phyloP scores from a whole-genome alignment of 768 basidiomycete species.

The Cubamyces sp. region DNA sequence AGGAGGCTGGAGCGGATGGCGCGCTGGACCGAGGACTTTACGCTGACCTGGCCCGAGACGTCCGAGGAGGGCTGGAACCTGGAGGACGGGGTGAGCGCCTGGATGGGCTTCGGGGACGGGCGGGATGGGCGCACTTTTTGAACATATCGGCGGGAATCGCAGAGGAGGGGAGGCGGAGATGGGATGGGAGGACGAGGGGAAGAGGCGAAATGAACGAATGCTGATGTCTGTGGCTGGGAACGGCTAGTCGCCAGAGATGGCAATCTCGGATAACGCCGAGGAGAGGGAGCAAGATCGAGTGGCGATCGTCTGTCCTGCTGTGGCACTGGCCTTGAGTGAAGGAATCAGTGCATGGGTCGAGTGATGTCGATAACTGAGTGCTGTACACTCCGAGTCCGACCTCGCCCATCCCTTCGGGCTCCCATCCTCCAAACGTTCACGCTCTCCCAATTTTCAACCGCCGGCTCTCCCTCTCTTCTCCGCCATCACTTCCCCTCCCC shows the following conservation, averaged over 20 bases:
- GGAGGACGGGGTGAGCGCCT: conserved; percentile 1
- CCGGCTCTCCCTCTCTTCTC: background rate
- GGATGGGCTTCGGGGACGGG: background rate
- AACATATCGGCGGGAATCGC: conserved; percentile 52
- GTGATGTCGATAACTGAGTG: too few species aligned
- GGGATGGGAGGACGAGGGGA: background rate
- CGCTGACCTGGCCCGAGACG: conserved; percentile 85
- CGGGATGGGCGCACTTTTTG: conserved; percentile 60
- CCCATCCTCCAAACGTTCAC: too few species aligned
- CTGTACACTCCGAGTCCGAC: too few species aligned
- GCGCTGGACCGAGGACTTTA: conserved; percentile 94
- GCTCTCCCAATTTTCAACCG: background rate
- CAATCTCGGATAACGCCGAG: background rate
- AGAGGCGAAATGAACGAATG: background rate
- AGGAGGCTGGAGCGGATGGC: conserved; percentile 80
- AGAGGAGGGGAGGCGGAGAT: background rate
- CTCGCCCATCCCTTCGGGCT: too few species aligned
- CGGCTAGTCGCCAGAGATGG: background rate
- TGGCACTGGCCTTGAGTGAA: too few species aligned
- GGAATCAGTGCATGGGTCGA: too few species aligned
- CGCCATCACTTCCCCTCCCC: background rate
- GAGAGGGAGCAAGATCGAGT: background rate
- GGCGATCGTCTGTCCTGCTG: background rate
- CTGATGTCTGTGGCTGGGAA: background rate
- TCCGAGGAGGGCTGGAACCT: conserved; percentile 80